Base-by-base conservation (phyloP, 2,329 filamentous ascomycete species). In the Tolypocladium inflatum region DNA sequence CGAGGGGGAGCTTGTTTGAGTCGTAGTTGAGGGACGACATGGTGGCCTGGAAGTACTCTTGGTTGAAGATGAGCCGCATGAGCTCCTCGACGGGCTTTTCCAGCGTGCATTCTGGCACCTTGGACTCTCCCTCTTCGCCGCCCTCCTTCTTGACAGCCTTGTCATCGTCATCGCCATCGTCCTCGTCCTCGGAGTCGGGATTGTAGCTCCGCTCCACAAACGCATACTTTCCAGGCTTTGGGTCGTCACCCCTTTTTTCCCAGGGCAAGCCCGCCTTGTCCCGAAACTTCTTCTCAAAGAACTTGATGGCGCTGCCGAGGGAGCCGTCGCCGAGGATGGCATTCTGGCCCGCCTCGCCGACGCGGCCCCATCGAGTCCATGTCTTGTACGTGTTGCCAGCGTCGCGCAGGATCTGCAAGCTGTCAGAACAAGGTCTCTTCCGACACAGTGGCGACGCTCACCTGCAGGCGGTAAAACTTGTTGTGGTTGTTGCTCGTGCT, bases 1-100 rank as follows among this genome's bases (percentile, higher is more conserved):
- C 91, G 1, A 96, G 76, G 0, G 91, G 91, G 45, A 96, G 76
- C 70, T 95, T 95, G 62, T 87, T 78, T 11, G 81, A 78, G 63
- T 91, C 86, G 64, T 91, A 91, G 63, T 89, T 88, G 63, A 90
- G 76, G 1, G 81, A 76, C 1, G 72, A 69, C 85, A 90, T 88
- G 41, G 84, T 82, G 23, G 80, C 79, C 26, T 82, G 77, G 70
- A 95, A 91, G 68, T 87, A 86, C 26, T 85, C 70, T 58, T 84
- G 80, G 70, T 95, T 92, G 78, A 96, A 96, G 60, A 96, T 95
- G 62, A 96, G 82, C 60, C 85, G 75, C 79, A 95, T 86, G 23
- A 96, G 75, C 10, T 83, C 74, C 67, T 91, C 85, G 3, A 90
- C 77, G 0, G 84, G 77, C 15, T 73, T 69, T 0, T 79, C 72